Evolutionary conservation across 345 rosid species (phyloP).

Genomic region (Euphorbia lathyris): DNA sequence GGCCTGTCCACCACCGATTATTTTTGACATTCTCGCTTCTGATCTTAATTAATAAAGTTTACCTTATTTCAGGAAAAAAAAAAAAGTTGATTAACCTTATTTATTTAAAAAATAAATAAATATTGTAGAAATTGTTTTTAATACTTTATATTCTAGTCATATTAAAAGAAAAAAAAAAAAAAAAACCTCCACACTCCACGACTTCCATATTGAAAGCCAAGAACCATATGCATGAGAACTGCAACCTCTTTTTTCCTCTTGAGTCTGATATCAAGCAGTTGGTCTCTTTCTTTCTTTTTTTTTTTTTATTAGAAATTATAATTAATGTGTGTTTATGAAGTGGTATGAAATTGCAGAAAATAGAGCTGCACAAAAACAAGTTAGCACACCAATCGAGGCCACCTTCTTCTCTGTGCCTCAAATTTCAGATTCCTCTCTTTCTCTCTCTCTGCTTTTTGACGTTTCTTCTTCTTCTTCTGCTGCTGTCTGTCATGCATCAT

Average conservation of each 20-base stretch:
- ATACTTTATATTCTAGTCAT: no score
- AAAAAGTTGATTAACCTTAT: no score
- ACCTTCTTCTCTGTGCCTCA: conserved; percentile 11
- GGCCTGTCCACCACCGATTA: no score
- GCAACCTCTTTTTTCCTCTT: background rate
- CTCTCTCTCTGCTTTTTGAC: background rate
- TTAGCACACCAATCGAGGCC: conserved; percentile 37
- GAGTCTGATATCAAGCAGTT: background rate
- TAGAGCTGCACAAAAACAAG: background rate
- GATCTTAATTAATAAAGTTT: no score
- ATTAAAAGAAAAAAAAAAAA: no score
- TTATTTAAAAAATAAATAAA: no score
- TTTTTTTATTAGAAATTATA: no score
- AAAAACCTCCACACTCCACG: background rate
- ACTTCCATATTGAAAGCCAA: no score
- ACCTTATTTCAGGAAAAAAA: no score
- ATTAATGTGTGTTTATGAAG: background rate
- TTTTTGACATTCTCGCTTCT: no score
- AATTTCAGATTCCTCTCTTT: conserved; percentile 23
- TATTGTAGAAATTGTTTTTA: no score
- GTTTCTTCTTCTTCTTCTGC: background rate
- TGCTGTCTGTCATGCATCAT: conserved; percentile 1
- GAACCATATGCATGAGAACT: no score
- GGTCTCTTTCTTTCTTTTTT: background rate
- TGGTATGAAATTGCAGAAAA: background rate